Conservation (phyloP, 306 rosid species). For the Prunus mume region DNA sequence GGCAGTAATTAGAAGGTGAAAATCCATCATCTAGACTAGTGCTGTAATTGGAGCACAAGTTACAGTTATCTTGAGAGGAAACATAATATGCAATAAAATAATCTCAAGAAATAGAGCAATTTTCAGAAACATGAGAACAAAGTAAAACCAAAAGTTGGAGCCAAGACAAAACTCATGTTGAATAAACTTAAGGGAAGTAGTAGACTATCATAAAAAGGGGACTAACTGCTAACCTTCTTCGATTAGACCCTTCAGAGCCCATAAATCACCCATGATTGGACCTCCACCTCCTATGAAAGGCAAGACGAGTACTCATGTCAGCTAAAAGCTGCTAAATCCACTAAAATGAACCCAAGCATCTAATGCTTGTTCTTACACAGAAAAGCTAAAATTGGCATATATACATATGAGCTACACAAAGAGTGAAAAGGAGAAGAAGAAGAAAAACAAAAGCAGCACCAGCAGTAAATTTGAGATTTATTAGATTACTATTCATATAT, state of each 20-base stretch:
- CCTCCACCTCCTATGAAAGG: conserved; percentile 84
- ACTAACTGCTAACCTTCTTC: conserved; percentile 61
- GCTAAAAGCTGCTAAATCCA: conserved; percentile 5
- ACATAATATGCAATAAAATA: not conserved
- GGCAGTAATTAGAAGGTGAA: not conserved
- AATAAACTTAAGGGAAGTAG: not conserved
- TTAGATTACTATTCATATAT: not conserved
- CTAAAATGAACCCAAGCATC: not conserved
- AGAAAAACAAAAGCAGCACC: no score
- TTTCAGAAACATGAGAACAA: not conserved
- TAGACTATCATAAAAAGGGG: not conserved
- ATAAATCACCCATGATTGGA: conserved; percentile 97
- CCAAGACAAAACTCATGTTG: not conserved
- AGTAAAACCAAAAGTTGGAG: not conserved
- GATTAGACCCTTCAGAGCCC: conserved; percentile 95
- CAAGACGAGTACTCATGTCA: conserved; percentile 30
- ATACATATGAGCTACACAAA: not conserved
- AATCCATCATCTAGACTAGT: not conserved
- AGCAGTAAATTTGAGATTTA: not conserved
- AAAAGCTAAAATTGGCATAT: not conserved
- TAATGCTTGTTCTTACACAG: not conserved
- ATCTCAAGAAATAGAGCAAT: not conserved
- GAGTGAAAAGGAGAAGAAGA: not conserved
- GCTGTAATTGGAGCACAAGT: not conserved
- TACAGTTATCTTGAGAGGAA: not conserved